Percentiles rank a stretch among this genome's conserved stretches.
Evolutionary conservation across 2,329 filamentous ascomycete species (phyloP).

Genomic region (Penicillium griseofulvum): DNA sequence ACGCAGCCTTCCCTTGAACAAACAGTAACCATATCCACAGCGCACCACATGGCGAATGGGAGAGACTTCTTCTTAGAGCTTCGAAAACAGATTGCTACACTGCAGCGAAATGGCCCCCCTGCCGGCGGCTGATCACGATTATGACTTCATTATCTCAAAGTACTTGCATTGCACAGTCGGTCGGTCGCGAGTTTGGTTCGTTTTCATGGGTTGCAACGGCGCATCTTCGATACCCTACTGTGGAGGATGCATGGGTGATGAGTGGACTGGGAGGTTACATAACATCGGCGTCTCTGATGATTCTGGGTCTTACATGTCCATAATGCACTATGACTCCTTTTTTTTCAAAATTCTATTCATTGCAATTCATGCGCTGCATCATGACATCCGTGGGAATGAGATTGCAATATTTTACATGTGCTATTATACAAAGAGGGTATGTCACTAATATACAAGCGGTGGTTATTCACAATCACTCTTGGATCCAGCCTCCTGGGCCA

Average conservation of each 20-base stretch:
- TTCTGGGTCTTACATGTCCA: constrained; percentile 14
- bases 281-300: constrained; percentile 25
- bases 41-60: constrained; percentile 49
- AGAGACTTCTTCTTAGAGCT: constrained; percentile 52
- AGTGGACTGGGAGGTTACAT: constrained; percentile 20
- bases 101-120: constrained; percentile 38
- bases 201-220: constrained; percentile 26
- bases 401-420: constrained; percentile 1
- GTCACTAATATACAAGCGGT: constrained; percentile 23
- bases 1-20: constrained; percentile 10
- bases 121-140: constrained; percentile 34
- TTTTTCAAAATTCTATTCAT: not conserved
- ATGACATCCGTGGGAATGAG: not conserved
- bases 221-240: constrained; percentile 29
- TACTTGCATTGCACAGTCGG: constrained; percentile 20
- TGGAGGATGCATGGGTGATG: constrained; percentile 22
- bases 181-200: constrained; percentile 15
- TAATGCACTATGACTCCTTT: constrained; percentile 5
- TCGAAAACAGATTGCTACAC: constrained; percentile 45
- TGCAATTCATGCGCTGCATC: constrained; percentile 1
- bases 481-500: constrained; percentile 56
- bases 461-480: constrained; percentile 27
- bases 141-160: constrained; percentile 13
- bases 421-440: constrained; percentile 7
- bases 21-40: constrained; percentile 25